Conservation (phyloP, 768 basidiomycete species). For the Lenzites betulinus region DNA sequence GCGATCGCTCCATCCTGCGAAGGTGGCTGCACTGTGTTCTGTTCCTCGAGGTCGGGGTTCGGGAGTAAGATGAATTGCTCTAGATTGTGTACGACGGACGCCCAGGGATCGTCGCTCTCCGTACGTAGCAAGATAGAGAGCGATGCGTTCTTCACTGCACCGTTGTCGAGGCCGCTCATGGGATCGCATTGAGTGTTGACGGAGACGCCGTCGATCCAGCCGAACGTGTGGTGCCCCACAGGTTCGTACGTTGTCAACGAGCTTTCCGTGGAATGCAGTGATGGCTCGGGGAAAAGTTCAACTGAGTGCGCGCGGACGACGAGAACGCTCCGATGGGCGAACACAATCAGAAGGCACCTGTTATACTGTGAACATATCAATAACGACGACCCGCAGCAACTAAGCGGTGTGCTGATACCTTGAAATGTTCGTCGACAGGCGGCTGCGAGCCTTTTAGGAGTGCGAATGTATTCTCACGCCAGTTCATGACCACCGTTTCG, state of each 20-base stretch:
- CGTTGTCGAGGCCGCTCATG: background rate
- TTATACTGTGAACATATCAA: constrained; percentile 43
- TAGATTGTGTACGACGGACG: constrained; percentile 47
- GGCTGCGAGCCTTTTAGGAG: constrained; percentile 44
- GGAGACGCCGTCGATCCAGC: constrained; percentile 67
- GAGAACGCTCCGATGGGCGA: constrained; percentile 48
- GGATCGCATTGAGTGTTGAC: constrained; percentile 30
- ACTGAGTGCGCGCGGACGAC: constrained; percentile 63
- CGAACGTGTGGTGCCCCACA: constrained; percentile 53
- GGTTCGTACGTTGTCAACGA: constrained; percentile 35
- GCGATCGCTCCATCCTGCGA: background rate
- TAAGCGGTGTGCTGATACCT: constrained; percentile 22
- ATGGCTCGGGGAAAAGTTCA: constrained; percentile 54
- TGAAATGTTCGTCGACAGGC: constrained; percentile 35
- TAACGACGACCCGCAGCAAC: background rate
- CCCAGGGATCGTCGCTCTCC: constrained; percentile 65
- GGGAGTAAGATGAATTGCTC: constrained; percentile 52
- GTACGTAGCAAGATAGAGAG: constrained; percentile 58
- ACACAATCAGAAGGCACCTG: constrained; percentile 53
- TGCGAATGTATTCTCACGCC: constrained; percentile 50
- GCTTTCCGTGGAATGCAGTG: constrained; percentile 31
- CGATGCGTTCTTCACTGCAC: constrained; percentile 10
- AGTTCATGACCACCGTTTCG: constrained; percentile 57
- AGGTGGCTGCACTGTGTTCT: background rate
- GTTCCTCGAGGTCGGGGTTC: constrained; percentile 32